Base-by-base conservation (phyloP, 208 protist species). In the Trypanosoma melophagium region DNA sequence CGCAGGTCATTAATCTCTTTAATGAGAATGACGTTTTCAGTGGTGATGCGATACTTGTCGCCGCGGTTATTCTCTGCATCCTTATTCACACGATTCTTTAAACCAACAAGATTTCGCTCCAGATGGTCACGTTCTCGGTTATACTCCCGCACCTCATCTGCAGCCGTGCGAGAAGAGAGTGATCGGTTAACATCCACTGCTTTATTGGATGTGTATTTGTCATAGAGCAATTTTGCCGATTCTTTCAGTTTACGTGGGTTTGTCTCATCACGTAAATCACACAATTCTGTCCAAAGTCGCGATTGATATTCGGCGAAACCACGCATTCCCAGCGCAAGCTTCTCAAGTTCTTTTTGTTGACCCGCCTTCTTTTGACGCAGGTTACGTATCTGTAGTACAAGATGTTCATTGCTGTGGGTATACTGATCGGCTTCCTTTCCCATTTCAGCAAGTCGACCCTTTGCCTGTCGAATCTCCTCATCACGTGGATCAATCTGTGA, bases 401-500 rank as follows among this genome's bases (percentile, higher is more conserved):
- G 85, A 47, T 87, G 79, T 57, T 93, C 84, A 74, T 97, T 98
- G 71, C 89, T 97, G 49, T 94, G 92, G 70, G 94, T 85, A 70
- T 97, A 98, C 75, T 93, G 80, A 73, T 95, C 92, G 47, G 91
- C 81, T 77, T 98, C 97, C 13, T 71, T 70, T 44, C 97, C 88
- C 96, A 99, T 99, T 72, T 98, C 83, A 22, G 86, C 71, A 47
- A 98, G 92, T 76, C 99, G 97, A 69, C 91, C 80, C 74, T 97
- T 98, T 45, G 97, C 90, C 41, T 83, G 80, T 22, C 65, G 60
- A 63, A 99, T 98, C 74, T 99, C 93, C 38, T 93, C 81, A 66
- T 99, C 96, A 45, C 94, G 89, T 0, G 98, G 98, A 79, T 98
- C 96, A 58, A 99, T 99, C 86, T 99, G 97, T 54, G 89, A 95